Conservation (phyloP, 805 yeast genomes). For the Lachancea sp. region DNA sequence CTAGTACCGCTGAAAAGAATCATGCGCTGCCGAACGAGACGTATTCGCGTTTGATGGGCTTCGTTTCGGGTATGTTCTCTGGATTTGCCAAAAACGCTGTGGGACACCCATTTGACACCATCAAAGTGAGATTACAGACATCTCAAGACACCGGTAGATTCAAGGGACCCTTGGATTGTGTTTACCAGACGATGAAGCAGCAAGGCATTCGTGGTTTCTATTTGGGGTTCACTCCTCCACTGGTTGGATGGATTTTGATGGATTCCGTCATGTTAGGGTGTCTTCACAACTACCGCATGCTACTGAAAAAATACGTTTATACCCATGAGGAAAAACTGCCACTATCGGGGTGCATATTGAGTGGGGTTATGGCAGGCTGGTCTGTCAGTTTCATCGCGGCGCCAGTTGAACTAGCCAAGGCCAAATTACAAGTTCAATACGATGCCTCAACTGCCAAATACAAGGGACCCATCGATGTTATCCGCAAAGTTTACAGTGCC, state of each 20-base stretch:
- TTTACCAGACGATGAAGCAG: conserved; percentile 56
- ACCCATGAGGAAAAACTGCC: conserved; percentile 59
- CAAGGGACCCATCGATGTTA: conserved; percentile 77
- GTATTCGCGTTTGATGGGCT: conserved; percentile 47
- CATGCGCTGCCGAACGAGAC: conserved; percentile 16
- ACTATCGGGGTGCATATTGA: conserved; percentile 63
- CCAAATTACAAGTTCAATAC: conserved; percentile 83
- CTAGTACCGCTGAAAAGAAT: conserved; percentile 1
- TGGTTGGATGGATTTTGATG: conserved; percentile 91
- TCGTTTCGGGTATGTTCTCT: conserved; percentile 81
- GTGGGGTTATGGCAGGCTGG: conserved; percentile 78
- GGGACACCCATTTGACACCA: conserved; percentile 91
- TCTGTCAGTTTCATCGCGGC: conserved; percentile 95
- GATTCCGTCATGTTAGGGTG: conserved; percentile 89
- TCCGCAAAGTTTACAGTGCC: conserved; percentile 47
- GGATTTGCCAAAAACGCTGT: conserved; percentile 85
- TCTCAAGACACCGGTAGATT: conserved; percentile 56
- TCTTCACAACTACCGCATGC: conserved; percentile 65
- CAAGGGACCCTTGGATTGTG: conserved; percentile 79
- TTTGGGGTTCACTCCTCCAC: conserved; percentile 88
- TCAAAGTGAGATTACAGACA: conserved; percentile 79
- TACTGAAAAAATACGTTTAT: conserved; percentile 59
- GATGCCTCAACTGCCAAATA: conserved; percentile 63
- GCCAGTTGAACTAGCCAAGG: conserved; percentile 85
- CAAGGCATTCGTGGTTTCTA: conserved; percentile 80